phyloP scores from a whole-genome alignment of 345 rosid species.

The Melaleuca alternifolia region DNA sequence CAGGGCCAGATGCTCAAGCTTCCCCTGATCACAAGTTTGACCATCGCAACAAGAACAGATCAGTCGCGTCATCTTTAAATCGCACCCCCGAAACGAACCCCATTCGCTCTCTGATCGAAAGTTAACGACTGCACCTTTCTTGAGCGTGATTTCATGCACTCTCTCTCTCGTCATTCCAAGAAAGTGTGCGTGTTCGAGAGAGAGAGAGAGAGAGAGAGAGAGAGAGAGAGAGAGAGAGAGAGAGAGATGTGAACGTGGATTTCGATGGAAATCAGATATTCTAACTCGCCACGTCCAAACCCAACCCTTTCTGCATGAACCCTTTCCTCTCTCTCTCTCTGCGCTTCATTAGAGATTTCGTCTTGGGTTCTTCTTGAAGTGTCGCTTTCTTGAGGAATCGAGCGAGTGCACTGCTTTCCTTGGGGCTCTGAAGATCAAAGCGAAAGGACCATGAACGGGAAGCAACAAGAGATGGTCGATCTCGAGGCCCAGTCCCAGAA shows the following conservation, averaged over 20 bases:
- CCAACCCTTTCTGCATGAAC: neutral
- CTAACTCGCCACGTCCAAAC: neutral
- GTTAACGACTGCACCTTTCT: neutral
- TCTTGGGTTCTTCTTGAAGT: neutral
- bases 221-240: neutral
- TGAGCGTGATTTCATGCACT: neutral
- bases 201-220: too few relatives aligned
- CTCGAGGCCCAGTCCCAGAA: neutral
- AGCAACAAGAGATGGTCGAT: neutral
- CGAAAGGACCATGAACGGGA: neutral
- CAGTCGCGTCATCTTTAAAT: neutral
- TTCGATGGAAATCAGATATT: neutral
- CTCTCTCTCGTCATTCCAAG: neutral
- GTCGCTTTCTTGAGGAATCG: neutral
- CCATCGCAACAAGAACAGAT: neutral
- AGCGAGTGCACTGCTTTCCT: neutral
- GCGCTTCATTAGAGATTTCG: neutral
- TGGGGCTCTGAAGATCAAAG: neutral
- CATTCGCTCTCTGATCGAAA: neutral
- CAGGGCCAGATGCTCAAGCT: neutral
- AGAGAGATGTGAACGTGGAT: neutral
- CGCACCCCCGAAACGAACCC: neutral
- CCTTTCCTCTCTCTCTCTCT: neutral
- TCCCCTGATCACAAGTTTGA: neutral
- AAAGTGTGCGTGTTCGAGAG: neutral